phyloP scores from a whole-genome alignment of 2,329 filamentous ascomycete species.

The Aspergillus novoparasiticus region DNA sequence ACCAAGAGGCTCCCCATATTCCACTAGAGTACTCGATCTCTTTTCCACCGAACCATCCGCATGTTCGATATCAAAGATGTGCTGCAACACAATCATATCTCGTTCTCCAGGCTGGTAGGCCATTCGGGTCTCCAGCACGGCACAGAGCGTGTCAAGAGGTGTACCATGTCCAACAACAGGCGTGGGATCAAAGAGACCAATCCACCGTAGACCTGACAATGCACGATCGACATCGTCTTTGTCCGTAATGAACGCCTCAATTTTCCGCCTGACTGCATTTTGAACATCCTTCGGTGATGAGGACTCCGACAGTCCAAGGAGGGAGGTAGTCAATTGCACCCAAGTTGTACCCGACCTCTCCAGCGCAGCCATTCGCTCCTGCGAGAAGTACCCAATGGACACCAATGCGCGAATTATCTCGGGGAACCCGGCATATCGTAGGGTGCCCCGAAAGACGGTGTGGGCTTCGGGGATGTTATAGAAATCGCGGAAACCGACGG shows the following conservation, averaged over 20 bases:
- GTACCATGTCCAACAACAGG: background rate
- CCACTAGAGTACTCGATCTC: background rate
- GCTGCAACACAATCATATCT: slow-evolving; percentile 11
- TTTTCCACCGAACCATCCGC: background rate
- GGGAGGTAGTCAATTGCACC: background rate
- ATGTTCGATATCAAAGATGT: background rate
- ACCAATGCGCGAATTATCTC: slow-evolving; percentile 6
- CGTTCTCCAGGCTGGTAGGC: slow-evolving; percentile 6
- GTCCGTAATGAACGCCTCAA: no score
- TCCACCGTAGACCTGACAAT: no score
- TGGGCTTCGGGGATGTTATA: slow-evolving; percentile 7
- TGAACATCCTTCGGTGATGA: no score
- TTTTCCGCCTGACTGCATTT: no score
- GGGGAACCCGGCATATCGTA: slow-evolving; percentile 8
- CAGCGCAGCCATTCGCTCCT: background rate
- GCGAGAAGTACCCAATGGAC: slow-evolving; percentile 4
- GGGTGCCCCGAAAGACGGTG: slow-evolving; percentile 5
- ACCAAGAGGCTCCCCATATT: background rate
- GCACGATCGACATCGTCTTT: no score
- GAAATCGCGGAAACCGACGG: slow-evolving; percentile 2
- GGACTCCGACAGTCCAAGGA: no score
- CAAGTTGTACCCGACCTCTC: background rate
- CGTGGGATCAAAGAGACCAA: background rate
- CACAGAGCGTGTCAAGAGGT: slow-evolving; percentile 7
- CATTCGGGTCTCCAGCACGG: slow-evolving; percentile 3